These are phyloP conservation scores for Moesziomyces sp. DNA, from an alignment of 1,284 basidiomycete genomes.

Conservation along the genomic window DNA sequence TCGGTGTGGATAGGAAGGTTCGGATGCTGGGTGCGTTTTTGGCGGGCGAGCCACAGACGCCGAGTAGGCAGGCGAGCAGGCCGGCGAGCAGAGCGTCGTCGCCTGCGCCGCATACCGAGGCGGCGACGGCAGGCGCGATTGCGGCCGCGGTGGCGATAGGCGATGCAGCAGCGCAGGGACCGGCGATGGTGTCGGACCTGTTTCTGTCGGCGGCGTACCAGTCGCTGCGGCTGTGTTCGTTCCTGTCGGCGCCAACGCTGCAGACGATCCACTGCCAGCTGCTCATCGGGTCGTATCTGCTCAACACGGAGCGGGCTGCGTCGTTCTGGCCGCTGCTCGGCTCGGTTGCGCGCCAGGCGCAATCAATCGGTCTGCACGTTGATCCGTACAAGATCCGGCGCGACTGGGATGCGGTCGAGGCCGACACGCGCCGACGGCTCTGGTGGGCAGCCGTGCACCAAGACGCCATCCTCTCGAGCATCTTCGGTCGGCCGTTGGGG, in stretches of 20 bases:
- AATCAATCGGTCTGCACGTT: constrained; percentile 44
- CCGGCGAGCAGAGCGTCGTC: constrained; percentile 24
- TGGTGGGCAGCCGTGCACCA: constrained; percentile 52
- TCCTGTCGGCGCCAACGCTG: constrained; percentile 39
- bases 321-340: constrained; percentile 48
- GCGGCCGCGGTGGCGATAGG: background rate
- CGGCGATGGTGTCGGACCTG: constrained; percentile 43
- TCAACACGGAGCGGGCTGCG: constrained; percentile 43
- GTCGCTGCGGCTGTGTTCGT: constrained; percentile 41
- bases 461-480: constrained; percentile 40
- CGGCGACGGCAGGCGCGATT: too few species aligned
- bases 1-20: constrained; percentile 31
- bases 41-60: constrained; percentile 10
- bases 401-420: constrained; percentile 36
- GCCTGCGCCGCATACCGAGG: background rate
- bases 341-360: constrained; percentile 42
- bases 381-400: constrained; percentile 40
- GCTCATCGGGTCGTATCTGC: constrained; percentile 41
- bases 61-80: constrained; percentile 22
- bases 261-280: constrained; percentile 53
- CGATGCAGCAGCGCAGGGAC: constrained; percentile 3
- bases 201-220: constrained; percentile 47
- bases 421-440: constrained; percentile 31
- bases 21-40: constrained; percentile 36
- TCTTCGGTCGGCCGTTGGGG: constrained; percentile 47